These are phyloP conservation scores for Cyanidioschyzon merolae DNA, from an alignment of 23 red algal genomes.

Conservation along the genomic window DNA sequence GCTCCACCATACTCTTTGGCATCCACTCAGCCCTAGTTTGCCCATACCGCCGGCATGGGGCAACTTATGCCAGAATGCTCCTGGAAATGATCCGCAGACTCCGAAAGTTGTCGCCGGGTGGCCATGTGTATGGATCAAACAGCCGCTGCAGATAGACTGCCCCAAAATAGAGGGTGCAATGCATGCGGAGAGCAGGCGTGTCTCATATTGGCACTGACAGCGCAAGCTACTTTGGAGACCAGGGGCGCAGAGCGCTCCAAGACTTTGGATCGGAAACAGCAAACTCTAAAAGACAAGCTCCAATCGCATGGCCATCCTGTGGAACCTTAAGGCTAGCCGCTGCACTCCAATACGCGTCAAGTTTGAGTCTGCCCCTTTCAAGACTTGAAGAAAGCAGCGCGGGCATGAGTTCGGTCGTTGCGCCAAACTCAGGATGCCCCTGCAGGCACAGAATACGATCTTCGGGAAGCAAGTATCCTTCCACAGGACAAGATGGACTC, in stretches of 20 bases:
- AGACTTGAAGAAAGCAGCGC: background rate
- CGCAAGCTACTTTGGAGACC: background rate
- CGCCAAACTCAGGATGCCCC: constrained; percentile 28
- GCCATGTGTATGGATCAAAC: no score
- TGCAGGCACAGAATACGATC: constrained; percentile 21
- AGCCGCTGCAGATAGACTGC: no score
- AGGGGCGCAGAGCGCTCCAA: background rate
- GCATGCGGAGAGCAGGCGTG: background rate
- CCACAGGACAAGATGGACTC: background rate
- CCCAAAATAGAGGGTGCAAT: no score
- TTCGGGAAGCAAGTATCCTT: constrained; percentile 6
- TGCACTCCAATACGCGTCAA: background rate
- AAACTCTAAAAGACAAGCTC: background rate
- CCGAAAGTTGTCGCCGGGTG: no score
- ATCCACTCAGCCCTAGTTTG: background rate
- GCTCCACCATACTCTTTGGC: background rate
- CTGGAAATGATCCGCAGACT: no score
- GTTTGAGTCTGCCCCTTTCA: background rate
- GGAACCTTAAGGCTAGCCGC: background rate
- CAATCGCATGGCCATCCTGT: background rate
- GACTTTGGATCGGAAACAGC: background rate
- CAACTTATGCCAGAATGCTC: no score
- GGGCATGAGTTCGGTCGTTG: background rate
- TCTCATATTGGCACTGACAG: background rate
- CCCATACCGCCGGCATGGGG: no score